Percentiles rank a stretch among this genome's conserved stretches.
These are phyloP conservation scores for Mycena crocata DNA, from an alignment of 768 basidiomycete species.

Conservation along the genomic window DNA sequence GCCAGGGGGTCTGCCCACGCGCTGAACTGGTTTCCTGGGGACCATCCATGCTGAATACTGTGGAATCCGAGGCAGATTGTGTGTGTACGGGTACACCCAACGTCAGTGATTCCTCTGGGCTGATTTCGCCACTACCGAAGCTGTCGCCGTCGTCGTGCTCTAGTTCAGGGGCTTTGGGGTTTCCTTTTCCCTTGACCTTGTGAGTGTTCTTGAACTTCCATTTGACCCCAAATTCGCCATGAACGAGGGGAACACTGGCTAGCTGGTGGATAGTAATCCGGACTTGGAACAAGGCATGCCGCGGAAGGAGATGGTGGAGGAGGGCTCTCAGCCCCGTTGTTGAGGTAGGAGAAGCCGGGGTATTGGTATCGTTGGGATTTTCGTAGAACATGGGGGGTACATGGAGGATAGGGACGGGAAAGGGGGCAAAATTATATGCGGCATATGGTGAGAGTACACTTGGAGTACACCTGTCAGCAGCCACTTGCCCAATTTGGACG, in stretches of 20 bases:
- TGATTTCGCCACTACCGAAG: slow-evolving; percentile 15
- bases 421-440: too few species aligned
- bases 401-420: too few species aligned
- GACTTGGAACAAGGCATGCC: slow-evolving; percentile 75
- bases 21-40: slow-evolving; percentile 47
- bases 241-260: slow-evolving; percentile 76
- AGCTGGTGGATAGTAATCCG: slow-evolving; percentile 74
- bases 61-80: background rate
- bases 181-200: slow-evolving; percentile 39
- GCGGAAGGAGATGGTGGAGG: slow-evolving; percentile 69
- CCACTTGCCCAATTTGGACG: too few species aligned
- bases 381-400: too few species aligned
- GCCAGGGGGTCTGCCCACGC: slow-evolving; percentile 71
- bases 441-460: too few species aligned
- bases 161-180: slow-evolving; percentile 28
- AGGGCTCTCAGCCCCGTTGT: slow-evolving; percentile 60
- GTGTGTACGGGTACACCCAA: background rate
- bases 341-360: too few species aligned
- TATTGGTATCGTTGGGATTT: too few species aligned
- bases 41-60: background rate
- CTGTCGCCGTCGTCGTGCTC: slow-evolving; percentile 16
- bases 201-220: slow-evolving; percentile 79
- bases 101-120: background rate
- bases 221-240: slow-evolving; percentile 74
- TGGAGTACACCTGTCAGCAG: too few species aligned